These are phyloP conservation scores for Cubamyces sp. DNA, from an alignment of 768 basidiomycete species.

Conservation along the genomic window DNA sequence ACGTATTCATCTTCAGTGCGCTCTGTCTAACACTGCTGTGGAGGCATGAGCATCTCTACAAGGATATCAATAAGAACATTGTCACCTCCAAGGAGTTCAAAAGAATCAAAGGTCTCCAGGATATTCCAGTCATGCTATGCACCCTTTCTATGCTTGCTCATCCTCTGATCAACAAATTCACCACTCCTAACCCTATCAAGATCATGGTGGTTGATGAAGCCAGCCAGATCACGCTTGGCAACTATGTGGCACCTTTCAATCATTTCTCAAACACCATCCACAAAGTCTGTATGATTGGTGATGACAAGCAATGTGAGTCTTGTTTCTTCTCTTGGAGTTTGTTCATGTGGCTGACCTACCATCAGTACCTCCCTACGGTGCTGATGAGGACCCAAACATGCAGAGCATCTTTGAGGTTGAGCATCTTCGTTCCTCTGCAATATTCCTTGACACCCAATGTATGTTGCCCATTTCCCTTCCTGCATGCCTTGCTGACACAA, in stretches of 20 bases:
- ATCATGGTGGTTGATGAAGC: conserved; percentile 43
- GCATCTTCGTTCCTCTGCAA: conserved; percentile 52
- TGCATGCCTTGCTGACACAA: conserved; percentile 12
- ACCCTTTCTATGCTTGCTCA: conserved; percentile 78
- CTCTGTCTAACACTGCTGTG: conserved; percentile 16
- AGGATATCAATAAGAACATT: conserved; percentile 47
- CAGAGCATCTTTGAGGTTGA: conserved; percentile 79
- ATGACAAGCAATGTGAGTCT: conserved; percentile 45
- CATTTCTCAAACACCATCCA: conserved; percentile 31
- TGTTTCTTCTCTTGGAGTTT: background rate
- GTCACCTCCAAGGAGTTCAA: conserved; percentile 51
- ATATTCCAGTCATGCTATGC: conserved; percentile 66
- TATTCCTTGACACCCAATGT: conserved; percentile 81
- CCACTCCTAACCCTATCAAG: conserved; percentile 33
- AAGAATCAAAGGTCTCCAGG: conserved; percentile 36
- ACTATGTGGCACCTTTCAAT: conserved; percentile 37
- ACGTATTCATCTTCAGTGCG: background rate
- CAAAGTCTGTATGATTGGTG: conserved; percentile 46
- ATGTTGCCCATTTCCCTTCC: conserved; percentile 28
- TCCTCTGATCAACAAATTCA: conserved; percentile 25
- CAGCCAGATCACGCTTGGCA: conserved; percentile 34
- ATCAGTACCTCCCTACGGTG: conserved; percentile 80
- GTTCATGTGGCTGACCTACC: background rate
- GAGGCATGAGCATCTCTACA: conserved; percentile 85
- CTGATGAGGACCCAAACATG: conserved; percentile 65